These are phyloP conservation scores for Botryotinia globosa DNA, from an alignment of 2,329 filamentous ascomycete species.

Conservation along the genomic window DNA sequence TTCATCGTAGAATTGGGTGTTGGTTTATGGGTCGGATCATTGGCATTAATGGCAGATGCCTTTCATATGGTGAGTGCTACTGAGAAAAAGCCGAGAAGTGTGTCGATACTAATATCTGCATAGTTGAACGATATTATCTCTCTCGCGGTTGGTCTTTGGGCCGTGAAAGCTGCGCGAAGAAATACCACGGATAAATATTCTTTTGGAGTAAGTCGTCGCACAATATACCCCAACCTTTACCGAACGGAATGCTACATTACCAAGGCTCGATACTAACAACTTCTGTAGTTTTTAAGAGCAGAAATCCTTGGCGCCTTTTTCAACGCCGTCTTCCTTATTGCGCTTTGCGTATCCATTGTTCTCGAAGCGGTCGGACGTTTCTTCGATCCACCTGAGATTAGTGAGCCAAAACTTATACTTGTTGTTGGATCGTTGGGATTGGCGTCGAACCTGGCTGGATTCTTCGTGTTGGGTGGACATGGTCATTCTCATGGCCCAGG, in stretches of 20 bases:
- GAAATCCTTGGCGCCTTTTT: constrained; percentile 95
- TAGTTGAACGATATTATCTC: constrained; percentile 97
- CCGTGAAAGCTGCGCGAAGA: constrained; percentile 82
- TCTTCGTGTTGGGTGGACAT: constrained; percentile 90
- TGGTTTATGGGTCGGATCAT: constrained; percentile 83
- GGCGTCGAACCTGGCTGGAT: constrained; percentile 81
- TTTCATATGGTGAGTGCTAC: constrained; percentile 81
- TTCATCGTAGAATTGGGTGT: constrained; percentile 85
- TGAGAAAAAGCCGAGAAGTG: neutral
- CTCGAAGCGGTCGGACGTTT: constrained; percentile 92
- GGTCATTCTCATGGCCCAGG: constrained; percentile 74
- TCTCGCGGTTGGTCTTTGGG: constrained; percentile 88
- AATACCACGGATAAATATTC: constrained; percentile 89
- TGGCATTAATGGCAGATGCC: constrained; percentile 92
- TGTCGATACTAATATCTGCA: constrained; percentile 25
- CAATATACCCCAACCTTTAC: neutral
- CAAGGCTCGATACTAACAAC: neutral
- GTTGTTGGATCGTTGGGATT: constrained; percentile 86
- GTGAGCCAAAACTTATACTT: constrained; percentile 80
- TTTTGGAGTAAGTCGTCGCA: constrained; percentile 68
- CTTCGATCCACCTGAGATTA: constrained; percentile 84
- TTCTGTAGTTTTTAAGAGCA: constrained; percentile 80
- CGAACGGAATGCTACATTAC: constrained; percentile 30
- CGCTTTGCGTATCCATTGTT: constrained; percentile 92
- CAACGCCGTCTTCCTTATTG: constrained; percentile 96